Percentiles rank a stretch among this genome's conserved stretches.
These are phyloP conservation scores for Zygosaccharomyces pseudorouxii DNA, from an alignment of 805 yeast genomes.

Conservation along the genomic window DNA sequence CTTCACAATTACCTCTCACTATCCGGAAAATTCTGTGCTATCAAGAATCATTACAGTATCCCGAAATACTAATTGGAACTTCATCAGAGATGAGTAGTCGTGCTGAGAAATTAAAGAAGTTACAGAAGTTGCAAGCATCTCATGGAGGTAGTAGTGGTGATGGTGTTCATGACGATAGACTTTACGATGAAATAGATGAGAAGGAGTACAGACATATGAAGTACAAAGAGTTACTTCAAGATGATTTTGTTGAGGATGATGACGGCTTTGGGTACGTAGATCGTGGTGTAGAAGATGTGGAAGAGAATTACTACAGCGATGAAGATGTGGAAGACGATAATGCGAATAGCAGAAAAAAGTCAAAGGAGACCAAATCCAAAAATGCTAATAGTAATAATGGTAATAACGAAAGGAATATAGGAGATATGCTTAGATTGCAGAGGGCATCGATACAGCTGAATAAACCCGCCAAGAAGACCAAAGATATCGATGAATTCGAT, in stretches of 20 bases:
- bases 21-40: not conserved
- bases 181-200: slow-evolving; percentile 88
- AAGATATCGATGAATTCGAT: slow-evolving; percentile 54
- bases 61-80: not conserved
- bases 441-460: slow-evolving; percentile 34
- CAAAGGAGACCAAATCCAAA: slow-evolving; percentile 17
- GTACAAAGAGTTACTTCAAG: slow-evolving; percentile 74
- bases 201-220: slow-evolving; percentile 69
- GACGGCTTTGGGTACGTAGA: slow-evolving; percentile 92
- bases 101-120: slow-evolving; percentile 49
- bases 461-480: slow-evolving; percentile 39
- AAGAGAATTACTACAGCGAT: slow-evolving; percentile 52
- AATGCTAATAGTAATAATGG: slow-evolving; percentile 11
- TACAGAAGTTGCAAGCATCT: slow-evolving; percentile 57
- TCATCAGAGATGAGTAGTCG: slow-evolving; percentile 35
- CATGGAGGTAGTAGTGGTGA: slow-evolving; percentile 32
- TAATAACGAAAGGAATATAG: slow-evolving; percentile 32
- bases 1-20: not conserved
- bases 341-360: slow-evolving; percentile 19
- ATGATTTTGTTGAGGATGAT: slow-evolving; percentile 93
- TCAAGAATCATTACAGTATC: not conserved
- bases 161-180: slow-evolving; percentile 42
- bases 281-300: slow-evolving; percentile 91
- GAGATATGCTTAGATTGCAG: slow-evolving; percentile 47
- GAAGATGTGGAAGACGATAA: slow-evolving; percentile 41